Percentiles rank a stretch among this genome's conserved stretches.
phyloP scores from a whole-genome alignment of 352 stramenopile genomes.

The Blastocystis sp. region DNA sequence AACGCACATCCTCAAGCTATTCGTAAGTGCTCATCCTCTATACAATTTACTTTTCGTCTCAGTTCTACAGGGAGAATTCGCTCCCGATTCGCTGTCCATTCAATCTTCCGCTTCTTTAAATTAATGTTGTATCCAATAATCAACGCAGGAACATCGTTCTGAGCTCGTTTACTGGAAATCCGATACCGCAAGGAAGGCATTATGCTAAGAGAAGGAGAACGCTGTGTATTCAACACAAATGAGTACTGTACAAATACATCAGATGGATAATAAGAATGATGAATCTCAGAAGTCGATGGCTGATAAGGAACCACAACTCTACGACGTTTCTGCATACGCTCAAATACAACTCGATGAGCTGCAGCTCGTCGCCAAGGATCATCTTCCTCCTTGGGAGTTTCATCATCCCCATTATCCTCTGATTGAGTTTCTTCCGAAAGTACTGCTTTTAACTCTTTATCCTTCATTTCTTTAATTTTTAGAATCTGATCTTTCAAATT shows the following conservation, averaged over 20 bases:
- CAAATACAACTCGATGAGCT: background rate
- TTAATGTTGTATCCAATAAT: background rate
- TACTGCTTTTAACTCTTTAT: background rate
- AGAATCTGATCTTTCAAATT: background rate
- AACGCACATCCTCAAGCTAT: conserved; percentile 11
- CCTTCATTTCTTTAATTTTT: background rate
- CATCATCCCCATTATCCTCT: background rate
- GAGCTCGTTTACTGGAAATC: background rate
- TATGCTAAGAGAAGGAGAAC: background rate
- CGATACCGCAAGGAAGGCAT: background rate
- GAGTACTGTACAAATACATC: background rate
- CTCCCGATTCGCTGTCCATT: background rate
- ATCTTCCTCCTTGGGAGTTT: background rate
- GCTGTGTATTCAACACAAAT: background rate
- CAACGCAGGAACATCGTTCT: background rate
- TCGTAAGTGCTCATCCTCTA: background rate
- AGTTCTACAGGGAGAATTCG: background rate
- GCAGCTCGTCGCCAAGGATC: background rate
- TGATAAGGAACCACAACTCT: conserved; percentile 14
- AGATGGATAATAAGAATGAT: background rate
- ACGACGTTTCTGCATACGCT: background rate
- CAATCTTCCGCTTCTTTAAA: background rate
- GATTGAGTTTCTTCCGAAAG: background rate
- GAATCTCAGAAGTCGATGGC: background rate
- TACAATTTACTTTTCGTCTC: background rate